phyloP scores from a whole-genome alignment of 495 filamentous ascomycete genomes.

The Cudoniella acicularis region DNA sequence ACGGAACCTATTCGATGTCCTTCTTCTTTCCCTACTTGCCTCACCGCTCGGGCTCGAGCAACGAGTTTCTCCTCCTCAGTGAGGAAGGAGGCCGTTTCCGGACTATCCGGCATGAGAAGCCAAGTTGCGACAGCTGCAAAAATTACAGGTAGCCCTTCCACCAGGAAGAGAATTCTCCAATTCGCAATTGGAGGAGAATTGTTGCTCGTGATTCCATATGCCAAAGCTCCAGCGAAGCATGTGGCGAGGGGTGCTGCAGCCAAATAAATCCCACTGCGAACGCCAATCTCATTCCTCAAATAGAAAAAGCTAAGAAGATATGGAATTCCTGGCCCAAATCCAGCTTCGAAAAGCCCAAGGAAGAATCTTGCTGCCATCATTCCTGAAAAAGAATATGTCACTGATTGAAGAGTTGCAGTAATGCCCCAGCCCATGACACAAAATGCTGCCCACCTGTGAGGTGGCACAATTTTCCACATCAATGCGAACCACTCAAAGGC shows the following conservation, averaged over 20 bases:
- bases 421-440: conserved; percentile 41
- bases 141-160: conserved; percentile 75
- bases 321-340: conserved; percentile 67
- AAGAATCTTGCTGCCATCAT: conserved; percentile 67
- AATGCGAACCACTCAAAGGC: conserved; percentile 66
- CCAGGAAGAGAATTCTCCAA: conserved; percentile 80
- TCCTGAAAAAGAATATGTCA: conserved; percentile 55
- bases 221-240: conserved; percentile 77
- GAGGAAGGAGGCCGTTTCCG: conserved; percentile 65
- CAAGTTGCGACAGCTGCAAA: conserved; percentile 62
- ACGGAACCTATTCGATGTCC: conserved; percentile 44
- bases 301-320: conserved; percentile 85
- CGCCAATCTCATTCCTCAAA: conserved; percentile 68
- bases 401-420: conserved; percentile 56
- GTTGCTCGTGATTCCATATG: conserved; percentile 77
- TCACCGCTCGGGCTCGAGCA: conserved; percentile 57
- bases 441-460: conserved; percentile 35
- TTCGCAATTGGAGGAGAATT: conserved; percentile 58
- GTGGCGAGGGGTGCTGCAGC: conserved; percentile 78
- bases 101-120: conserved; percentile 68
- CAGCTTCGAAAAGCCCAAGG: conserved; percentile 64
- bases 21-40: conserved; percentile 56
- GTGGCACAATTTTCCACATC: conserved; percentile 44
- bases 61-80: conserved; percentile 67
- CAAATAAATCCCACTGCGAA: conserved; percentile 73